A percentile compares a stretch with the other conserved stretches of the same genome.
These are phyloP conservation scores for Podaxis sp. DNA, from an alignment of 768 basidiomycete species.

Conservation along the genomic window DNA sequence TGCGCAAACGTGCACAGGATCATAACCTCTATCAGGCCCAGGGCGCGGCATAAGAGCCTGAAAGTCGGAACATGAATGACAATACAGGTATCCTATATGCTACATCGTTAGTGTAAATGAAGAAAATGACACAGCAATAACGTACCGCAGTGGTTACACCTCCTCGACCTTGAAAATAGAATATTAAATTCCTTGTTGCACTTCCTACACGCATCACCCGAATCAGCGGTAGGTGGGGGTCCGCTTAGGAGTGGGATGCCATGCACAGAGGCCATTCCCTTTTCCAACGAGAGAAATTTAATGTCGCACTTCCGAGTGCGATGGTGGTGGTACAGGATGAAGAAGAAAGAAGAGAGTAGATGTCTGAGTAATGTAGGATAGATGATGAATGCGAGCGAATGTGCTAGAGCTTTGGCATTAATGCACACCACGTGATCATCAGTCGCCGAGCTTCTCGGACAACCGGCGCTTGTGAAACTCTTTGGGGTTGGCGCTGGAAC, in stretches of 20 bases:
- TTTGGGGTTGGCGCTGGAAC: neutral
- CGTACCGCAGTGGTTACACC: conserved; percentile 78
- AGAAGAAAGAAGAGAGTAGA: neutral
- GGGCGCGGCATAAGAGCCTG: conserved; percentile 75
- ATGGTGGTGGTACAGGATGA: neutral
- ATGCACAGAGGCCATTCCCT: conserved; percentile 22
- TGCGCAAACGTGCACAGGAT: conserved; percentile 64
- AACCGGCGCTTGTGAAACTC: neutral
- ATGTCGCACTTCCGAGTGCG: neutral
- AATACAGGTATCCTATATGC: conserved; percentile 65
- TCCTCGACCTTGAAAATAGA: conserved; percentile 60
- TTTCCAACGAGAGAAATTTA: neutral
- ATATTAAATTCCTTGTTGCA: conserved; percentile 75
- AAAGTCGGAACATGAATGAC: conserved; percentile 72
- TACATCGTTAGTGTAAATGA: neutral
- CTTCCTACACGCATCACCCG: conserved; percentile 54
- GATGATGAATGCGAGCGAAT: conserved; percentile 6
- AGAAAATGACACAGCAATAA: conserved; percentile 9
- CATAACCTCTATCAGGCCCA: conserved; percentile 57
- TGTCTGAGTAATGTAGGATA: neutral
- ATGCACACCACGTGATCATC: conserved; percentile 1
- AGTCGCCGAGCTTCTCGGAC: neutral
- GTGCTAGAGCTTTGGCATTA: conserved; percentile 6
- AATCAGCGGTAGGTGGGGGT: conserved; percentile 43
- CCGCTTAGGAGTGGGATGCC: conserved; percentile 76